Conservation (phyloP, 176 grass and related monocot genomes). For the Musa beccarii region DNA sequence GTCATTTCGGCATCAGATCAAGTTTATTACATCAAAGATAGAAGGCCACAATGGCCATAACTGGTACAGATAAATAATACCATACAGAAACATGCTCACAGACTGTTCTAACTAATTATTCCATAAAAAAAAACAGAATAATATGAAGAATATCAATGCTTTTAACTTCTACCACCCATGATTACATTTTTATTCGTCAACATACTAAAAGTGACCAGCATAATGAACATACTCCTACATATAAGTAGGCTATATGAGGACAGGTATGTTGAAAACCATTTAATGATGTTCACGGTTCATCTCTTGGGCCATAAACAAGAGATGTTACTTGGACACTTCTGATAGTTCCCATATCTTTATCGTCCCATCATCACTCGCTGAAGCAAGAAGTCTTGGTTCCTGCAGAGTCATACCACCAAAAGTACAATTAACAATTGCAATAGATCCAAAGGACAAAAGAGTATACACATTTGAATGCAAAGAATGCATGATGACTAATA, state of each 20-base stretch:
- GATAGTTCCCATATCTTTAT: constrained; percentile 87
- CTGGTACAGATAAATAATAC: neutral
- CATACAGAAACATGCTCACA: neutral
- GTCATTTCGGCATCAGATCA: neutral
- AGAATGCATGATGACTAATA: neutral
- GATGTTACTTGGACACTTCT: neutral
- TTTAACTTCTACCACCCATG: neutral
- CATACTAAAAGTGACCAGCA: neutral
- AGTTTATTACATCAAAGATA: neutral
- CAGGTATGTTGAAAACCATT: neutral
- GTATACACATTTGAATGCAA: neutral
- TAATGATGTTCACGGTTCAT: neutral
- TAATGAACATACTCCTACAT: neutral
- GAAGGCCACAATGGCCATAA: neutral
- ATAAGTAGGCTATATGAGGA: neutral
- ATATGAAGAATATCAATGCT: neutral
- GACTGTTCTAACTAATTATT: neutral
- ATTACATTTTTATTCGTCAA: neutral
- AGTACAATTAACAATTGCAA: constrained; percentile 7
- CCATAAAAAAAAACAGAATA: neutral
- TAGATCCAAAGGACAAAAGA: neutral
- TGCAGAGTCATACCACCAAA: constrained; percentile 25
- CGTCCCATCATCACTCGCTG: constrained; percentile 71
- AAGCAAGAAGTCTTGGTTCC: constrained; percentile 64
- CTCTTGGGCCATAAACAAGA: constrained; percentile 20